Evolutionary conservation across 139 green algal genomes (phyloP).

Genomic region (Chlorella ohadii): DNA sequence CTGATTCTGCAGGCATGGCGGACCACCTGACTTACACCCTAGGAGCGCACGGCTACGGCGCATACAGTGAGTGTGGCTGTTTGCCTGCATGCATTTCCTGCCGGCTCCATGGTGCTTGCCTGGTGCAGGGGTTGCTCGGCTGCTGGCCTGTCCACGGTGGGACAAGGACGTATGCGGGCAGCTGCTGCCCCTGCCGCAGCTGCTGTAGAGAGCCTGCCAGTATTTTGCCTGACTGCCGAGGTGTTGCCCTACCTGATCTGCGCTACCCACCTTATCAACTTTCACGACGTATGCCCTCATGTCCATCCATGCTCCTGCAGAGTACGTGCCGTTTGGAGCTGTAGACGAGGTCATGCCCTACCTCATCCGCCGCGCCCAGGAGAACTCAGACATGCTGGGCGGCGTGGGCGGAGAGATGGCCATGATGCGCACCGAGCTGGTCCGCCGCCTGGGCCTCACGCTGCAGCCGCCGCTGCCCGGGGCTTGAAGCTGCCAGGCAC

Average conservation of each 20-base stretch:
- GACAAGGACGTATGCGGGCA: too few relatives aligned
- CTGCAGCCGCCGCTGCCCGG: conserved; percentile 1
- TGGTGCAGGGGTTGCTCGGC: too few relatives aligned
- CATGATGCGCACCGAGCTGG: conserved; percentile 37
- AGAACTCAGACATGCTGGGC: conserved; percentile 72
- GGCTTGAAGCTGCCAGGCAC: not conserved
- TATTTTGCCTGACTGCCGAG: too few relatives aligned
- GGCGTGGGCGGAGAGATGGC: conserved; percentile 38
- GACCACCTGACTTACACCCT: conserved; percentile 87
- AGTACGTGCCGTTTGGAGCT: conserved; percentile 80
- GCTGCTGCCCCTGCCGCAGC: too few relatives aligned
- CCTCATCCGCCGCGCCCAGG: conserved; percentile 76
- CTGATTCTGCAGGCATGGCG: conserved; percentile 79
- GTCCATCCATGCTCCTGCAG: conserved; percentile 49
- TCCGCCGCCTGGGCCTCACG: conserved; percentile 30
- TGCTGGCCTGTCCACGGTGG: too few relatives aligned
- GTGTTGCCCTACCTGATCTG: too few relatives aligned
- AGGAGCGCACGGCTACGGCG: conserved; percentile 62
- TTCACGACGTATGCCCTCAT: too few relatives aligned
- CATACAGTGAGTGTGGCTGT: conserved; percentile 13
- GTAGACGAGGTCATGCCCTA: conserved; percentile 83
- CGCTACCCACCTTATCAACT: too few relatives aligned
- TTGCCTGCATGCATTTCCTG: too few relatives aligned
- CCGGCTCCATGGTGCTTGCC: too few relatives aligned
- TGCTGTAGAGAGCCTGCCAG: too few relatives aligned